A percentile compares a stretch with the other conserved stretches of the same genome.
These are phyloP conservation scores for Psilocybe cyanescens DNA, from an alignment of 768 basidiomycete genomes.

Conservation along the genomic window DNA sequence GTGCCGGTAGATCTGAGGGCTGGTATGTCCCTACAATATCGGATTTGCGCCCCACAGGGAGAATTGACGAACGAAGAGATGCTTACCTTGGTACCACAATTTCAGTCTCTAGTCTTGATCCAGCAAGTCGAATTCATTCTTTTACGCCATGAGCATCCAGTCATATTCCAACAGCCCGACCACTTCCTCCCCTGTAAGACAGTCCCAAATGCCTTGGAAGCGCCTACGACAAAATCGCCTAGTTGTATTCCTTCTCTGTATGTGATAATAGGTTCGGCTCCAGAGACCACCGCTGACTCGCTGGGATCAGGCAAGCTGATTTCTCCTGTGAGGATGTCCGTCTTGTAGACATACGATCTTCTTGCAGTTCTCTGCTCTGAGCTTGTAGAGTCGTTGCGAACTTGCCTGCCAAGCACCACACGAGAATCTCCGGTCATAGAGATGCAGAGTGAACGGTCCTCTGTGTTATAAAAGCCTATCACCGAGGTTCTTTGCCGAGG, in stretches of 20 bases:
- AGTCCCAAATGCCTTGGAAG: constrained; percentile 59
- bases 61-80: not conserved
- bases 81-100: not conserved
- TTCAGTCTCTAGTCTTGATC: not conserved
- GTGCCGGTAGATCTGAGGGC: constrained; percentile 36
- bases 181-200: constrained; percentile 54
- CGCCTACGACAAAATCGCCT: constrained; percentile 55
- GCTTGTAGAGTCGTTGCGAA: not conserved
- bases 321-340: constrained; percentile 43
- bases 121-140: constrained; percentile 3
- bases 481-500: constrained; percentile 14
- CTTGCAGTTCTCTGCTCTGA: too few relatives aligned
- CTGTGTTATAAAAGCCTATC: constrained; percentile 46
- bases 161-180: constrained; percentile 42
- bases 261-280: constrained; percentile 57
- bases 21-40: not conserved
- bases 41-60: not conserved
- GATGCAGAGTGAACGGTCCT: constrained; percentile 40
- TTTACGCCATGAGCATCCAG: constrained; percentile 21
- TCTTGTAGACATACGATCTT: constrained; percentile 33
- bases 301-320: constrained; percentile 22
- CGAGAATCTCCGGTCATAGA: constrained; percentile 52
- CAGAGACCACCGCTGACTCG: constrained; percentile 41
- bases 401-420: constrained; percentile 49
- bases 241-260: constrained; percentile 31